phyloP scores from a whole-genome alignment of 176 grass and related monocot species.

The Aegilops longissima region DNA sequence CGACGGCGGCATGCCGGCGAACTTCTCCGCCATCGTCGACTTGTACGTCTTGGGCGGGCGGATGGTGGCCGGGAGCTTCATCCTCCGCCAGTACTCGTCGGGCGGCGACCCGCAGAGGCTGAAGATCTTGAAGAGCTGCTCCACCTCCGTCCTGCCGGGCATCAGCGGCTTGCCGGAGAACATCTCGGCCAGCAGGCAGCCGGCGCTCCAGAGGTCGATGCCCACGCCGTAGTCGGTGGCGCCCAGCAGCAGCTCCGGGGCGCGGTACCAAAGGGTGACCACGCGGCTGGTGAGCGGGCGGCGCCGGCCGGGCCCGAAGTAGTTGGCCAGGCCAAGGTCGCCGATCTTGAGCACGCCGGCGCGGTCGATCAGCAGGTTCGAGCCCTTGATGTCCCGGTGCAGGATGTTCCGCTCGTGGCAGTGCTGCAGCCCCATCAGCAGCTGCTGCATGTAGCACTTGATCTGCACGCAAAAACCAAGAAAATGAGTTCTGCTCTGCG shows the following conservation, averaged over 20 bases:
- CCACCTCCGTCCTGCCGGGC: constrained; percentile 34
- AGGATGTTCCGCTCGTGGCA: constrained; percentile 61
- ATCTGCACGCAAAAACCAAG: constrained; percentile 11
- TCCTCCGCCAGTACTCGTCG: constrained; percentile 59
- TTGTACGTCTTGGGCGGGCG: constrained; percentile 38
- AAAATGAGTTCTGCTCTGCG: neutral
- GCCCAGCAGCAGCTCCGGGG: constrained; percentile 39
- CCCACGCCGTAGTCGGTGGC: constrained; percentile 45
- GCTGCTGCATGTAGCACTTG: constrained; percentile 54
- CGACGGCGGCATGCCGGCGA: constrained; percentile 44
- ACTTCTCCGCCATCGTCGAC: constrained; percentile 39
- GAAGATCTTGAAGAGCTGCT: constrained; percentile 65
- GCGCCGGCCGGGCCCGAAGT: constrained; percentile 34
- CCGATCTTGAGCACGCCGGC: constrained; percentile 54
- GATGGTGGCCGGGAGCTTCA: constrained; percentile 40
- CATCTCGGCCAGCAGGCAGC: constrained; percentile 56
- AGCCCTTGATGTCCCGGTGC: constrained; percentile 63
- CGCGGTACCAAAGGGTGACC: constrained; percentile 62
- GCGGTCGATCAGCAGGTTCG: constrained; percentile 53
- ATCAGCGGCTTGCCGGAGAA: constrained; percentile 45
- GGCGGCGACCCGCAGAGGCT: constrained; percentile 61
- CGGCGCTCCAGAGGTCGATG: constrained; percentile 61
- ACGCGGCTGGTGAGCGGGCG: constrained; percentile 51
- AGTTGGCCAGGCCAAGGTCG: constrained; percentile 54
- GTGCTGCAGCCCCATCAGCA: constrained; percentile 49